Percentiles rank a stretch among this genome's conserved stretches.
phyloP scores from a whole-genome alignment of 2,329 filamentous ascomycete genomes.

The Claviceps paspali region DNA sequence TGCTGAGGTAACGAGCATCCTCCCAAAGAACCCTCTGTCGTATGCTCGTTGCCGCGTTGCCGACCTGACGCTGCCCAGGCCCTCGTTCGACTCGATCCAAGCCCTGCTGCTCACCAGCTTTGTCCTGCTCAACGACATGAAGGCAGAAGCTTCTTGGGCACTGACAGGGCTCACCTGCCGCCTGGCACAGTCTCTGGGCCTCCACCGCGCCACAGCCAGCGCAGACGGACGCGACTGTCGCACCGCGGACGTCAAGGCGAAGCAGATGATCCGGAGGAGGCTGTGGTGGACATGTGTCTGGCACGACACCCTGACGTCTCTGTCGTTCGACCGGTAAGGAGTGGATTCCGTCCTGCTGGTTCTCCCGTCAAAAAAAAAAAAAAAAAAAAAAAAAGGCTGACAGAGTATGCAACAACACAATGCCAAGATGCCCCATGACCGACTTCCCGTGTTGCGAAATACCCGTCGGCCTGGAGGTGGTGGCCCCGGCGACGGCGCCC shows the following conservation, averaged over 20 bases:
- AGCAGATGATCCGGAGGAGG: conserved; percentile 38
- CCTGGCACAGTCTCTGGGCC: conserved; percentile 48
- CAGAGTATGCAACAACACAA: background rate
- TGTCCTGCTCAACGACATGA: conserved; percentile 53
- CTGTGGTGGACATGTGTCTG: conserved; percentile 52
- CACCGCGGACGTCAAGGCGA: conserved; percentile 29
- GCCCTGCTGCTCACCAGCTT: conserved; percentile 47
- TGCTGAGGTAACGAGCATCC: conserved; percentile 22
- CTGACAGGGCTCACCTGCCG: conserved; percentile 48
- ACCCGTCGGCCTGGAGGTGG: conserved; percentile 26
- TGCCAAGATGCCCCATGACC: conserved; percentile 46
- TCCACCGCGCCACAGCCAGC: conserved; percentile 32
- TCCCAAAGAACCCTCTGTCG: too few species aligned
- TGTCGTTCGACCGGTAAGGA: conserved; percentile 46
- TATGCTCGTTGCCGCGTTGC: conserved; percentile 5
- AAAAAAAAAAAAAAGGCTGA: background rate
- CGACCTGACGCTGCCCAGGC: conserved; percentile 21
- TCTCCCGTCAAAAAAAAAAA: background rate
- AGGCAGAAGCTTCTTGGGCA: conserved; percentile 53
- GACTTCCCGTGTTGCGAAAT: conserved; percentile 41
- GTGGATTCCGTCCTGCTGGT: background rate
- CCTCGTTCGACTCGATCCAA: conserved; percentile 51
- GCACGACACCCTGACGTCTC: conserved; percentile 50
- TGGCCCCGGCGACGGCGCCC: conserved; percentile 3
- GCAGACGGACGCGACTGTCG: conserved; percentile 30